These are phyloP conservation scores for Azolla pinnata DNA, from an alignment of 75 land plant species.

Conservation along the genomic window DNA sequence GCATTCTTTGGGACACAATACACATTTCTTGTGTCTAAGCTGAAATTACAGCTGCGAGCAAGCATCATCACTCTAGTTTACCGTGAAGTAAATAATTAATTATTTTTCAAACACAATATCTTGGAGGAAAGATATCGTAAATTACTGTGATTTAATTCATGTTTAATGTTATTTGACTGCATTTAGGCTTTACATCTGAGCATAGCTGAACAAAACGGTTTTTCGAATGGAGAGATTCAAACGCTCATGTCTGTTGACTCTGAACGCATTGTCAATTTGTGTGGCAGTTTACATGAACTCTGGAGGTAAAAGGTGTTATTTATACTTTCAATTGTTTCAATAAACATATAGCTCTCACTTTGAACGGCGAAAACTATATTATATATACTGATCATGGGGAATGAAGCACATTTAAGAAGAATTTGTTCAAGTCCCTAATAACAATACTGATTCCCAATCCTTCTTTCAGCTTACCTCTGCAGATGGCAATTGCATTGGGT, in stretches of 20 bases:
- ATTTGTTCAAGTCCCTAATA: too few species aligned
- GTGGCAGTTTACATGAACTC: constrained; percentile 68
- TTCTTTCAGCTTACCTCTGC: constrained; percentile 75
- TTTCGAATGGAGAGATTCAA: constrained; percentile 90
- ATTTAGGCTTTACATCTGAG: constrained; percentile 35
- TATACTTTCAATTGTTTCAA: too few species aligned
- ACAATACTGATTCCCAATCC: too few species aligned
- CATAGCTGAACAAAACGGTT: constrained; percentile 53
- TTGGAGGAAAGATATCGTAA: background rate
- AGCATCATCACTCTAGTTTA: constrained; percentile 73
- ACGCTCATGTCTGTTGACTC: constrained; percentile 93
- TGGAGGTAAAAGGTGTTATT: constrained; percentile 57
- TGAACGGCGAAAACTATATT: too few species aligned
- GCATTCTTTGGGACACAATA: constrained; percentile 84
- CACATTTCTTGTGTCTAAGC: constrained; percentile 46
- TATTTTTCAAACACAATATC: background rate
- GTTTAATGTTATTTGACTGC: constrained; percentile 6
- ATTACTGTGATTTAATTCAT: background rate
- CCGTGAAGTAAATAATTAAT: constrained; percentile 42
- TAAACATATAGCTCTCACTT: too few species aligned
- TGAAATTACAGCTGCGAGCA: constrained; percentile 59
- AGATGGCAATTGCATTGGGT: constrained; percentile 69
- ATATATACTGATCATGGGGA: too few species aligned
- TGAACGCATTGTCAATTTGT: constrained; percentile 65
- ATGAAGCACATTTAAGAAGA: too few species aligned